phyloP scores from a whole-genome alignment of 345 rosid genomes.

The Gossypium bickii region DNA sequence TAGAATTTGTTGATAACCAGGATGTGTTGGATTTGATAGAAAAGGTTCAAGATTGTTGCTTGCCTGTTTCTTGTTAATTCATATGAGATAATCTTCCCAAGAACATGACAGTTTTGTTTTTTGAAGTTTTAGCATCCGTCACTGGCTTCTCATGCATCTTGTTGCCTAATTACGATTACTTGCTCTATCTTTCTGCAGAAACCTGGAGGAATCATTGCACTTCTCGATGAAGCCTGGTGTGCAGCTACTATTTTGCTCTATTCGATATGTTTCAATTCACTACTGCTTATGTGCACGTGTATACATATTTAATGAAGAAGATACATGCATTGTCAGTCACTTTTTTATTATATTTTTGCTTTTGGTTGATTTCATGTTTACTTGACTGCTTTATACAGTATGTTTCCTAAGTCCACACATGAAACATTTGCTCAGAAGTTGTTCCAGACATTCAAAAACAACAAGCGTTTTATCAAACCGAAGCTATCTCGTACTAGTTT shows the following conservation, averaged over 20 bases:
- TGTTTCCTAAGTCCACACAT: constrained; percentile 98
- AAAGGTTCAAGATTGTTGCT: constrained; percentile 51
- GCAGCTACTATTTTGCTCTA: constrained; percentile 25
- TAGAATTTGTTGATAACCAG: constrained; percentile 98
- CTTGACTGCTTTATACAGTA: constrained; percentile 48
- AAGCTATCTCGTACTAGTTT: constrained; percentile 97
- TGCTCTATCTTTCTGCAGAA: constrained; percentile 52
- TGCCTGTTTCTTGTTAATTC: constrained; percentile 13
- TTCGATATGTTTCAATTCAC: constrained; percentile 13
- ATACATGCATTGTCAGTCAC: background rate
- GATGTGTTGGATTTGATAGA: constrained; percentile 98
- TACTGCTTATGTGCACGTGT: background rate
- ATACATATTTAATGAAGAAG: background rate
- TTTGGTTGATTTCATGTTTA: constrained; percentile 22
- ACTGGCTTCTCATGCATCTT: constrained; percentile 9
- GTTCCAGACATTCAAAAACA: constrained; percentile 92
- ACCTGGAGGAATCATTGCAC: constrained; percentile 99
- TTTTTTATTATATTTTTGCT: constrained; percentile 6
- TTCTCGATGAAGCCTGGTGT: constrained; percentile 98
- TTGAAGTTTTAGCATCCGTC: background rate
- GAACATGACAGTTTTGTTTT: background rate
- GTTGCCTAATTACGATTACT: constrained; percentile 8
- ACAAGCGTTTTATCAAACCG: constrained; percentile 94
- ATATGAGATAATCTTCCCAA: constrained; percentile 5
- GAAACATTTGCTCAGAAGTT: constrained; percentile 98